Percentiles rank a stretch among this genome's conserved stretches.
phyloP scores from a whole-genome alignment of 2,329 filamentous ascomycete genomes.

The Ascosphaera apis region DNA sequence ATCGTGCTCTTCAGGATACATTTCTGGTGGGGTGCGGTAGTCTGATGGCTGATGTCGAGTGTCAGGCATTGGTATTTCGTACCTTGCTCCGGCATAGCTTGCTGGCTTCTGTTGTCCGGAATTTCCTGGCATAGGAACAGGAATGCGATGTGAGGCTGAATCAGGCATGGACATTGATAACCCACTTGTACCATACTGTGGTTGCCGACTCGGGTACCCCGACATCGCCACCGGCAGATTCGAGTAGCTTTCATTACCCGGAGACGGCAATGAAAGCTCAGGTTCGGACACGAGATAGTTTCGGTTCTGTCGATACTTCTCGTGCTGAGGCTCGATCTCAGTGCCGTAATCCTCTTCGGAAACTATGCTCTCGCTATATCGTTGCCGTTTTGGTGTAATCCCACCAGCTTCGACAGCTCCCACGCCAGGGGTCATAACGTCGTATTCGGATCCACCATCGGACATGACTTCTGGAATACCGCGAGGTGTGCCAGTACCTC shows the following conservation, averaged over 20 bases:
- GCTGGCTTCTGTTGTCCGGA: neutral
- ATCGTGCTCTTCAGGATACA: neutral
- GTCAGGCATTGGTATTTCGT: neutral
- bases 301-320: slow-evolving; percentile 1
- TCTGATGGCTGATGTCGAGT: neutral
- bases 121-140: neutral
- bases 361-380: neutral
- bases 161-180: neutral
- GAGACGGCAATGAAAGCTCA: neutral
- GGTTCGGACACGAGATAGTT: neutral
- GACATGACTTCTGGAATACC: neutral
- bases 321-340: neutral
- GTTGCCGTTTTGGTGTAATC: neutral
- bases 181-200: neutral
- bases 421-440: neutral
- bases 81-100: neutral
- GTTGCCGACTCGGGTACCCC: neutral
- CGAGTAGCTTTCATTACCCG: neutral
- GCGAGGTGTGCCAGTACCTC: neutral
- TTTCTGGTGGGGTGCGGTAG: neutral
- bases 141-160: neutral
- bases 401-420: neutral
- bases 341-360: slow-evolving; percentile 1
- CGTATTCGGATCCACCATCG: neutral
- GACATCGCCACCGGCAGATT: neutral